A percentile compares a stretch with the other conserved stretches of the same genome.
These are phyloP conservation scores for Lentinula guzmanii DNA, from an alignment of 768 basidiomycete species.

Conservation along the genomic window DNA sequence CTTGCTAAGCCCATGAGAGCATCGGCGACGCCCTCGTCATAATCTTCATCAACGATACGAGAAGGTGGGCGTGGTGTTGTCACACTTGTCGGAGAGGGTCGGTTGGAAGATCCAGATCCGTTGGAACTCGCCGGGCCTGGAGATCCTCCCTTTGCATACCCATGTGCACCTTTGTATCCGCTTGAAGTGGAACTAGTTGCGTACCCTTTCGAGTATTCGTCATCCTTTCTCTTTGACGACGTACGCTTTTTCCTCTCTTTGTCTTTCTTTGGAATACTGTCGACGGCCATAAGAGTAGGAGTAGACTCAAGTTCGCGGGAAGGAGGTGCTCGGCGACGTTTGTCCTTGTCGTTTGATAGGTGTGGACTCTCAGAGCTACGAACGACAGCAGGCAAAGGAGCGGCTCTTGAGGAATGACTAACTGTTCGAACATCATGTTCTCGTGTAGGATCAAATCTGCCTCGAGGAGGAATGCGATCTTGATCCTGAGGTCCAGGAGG, in stretches of 20 bases:
- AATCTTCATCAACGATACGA: constrained; percentile 83
- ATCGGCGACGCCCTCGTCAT: constrained; percentile 82
- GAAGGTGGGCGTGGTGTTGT: constrained; percentile 50
- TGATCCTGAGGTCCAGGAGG: constrained; percentile 28
- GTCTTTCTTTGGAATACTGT: constrained; percentile 30
- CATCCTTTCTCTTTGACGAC: constrained; percentile 37
- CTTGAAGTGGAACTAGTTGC: not conserved
- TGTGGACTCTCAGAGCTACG: constrained; percentile 62
- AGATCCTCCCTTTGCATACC: constrained; percentile 36
- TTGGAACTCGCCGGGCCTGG: constrained; percentile 66
- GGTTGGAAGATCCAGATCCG: constrained; percentile 56
- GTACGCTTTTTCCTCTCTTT: constrained; percentile 49
- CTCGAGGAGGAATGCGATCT: constrained; percentile 63
- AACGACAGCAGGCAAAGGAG: constrained; percentile 16
- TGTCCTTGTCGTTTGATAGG: constrained; percentile 19
- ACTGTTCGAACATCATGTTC: constrained; percentile 17
- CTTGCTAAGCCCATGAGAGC: constrained; percentile 68
- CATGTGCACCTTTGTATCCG: constrained; percentile 21
- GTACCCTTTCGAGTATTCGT: constrained; percentile 39
- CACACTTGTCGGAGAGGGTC: constrained; percentile 65
- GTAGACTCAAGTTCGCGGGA: not conserved
- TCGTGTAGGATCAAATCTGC: constrained; percentile 45
- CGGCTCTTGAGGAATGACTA: constrained; percentile 19
- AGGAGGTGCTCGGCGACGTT: constrained; percentile 11
- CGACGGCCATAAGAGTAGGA: not conserved